Base-by-base conservation (phyloP, 2,329 filamentous ascomycete genomes). In the Aspergillus sp. region DNA sequence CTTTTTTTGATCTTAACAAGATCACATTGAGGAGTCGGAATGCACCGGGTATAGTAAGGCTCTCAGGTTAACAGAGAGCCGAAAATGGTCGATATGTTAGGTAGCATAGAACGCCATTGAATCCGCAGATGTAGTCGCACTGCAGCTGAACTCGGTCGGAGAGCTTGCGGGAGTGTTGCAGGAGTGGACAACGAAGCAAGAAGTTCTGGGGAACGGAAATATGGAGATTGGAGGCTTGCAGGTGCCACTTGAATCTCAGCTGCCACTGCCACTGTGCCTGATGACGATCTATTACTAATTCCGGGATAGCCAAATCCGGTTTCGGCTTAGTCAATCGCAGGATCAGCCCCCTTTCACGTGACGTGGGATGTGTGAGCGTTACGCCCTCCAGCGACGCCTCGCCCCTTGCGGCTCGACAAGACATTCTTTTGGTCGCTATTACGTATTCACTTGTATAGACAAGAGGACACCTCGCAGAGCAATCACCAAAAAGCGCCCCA, bases 181-280 rank as follows among this genome's bases (percentile, higher is more conserved):
- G 30, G 19, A 53, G 34, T 53, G 51, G 51, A 54, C 51, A 54
- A 30, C 51, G 44, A 33, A 48, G 33, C 51, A 54, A 45, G 50
- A 53, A 42, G 51, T 45, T 45, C 41, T 53, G 41, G 51, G 51
- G 41, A 46, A 52, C n/a, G 17, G 46, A 46, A 53, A 53, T 34
- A 42, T 42, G 49, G 40, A 52, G 37, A 37, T 33, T 47, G 51
- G 51, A 54, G 51, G 40, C 30, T 34, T 37, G 51, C 41, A 37
- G 41, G 17, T 46, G 50, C 51, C 51, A 53, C 51, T 30, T 40
- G 22, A 37, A 37, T 37, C 41, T 48, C 45, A 34, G 24, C 45
- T 46, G 44, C 27, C 47, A 37, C 20, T 37, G 47, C 47, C 47
- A 39, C 44, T 19, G 51, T 47, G 33, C 51, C 51, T 54, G 51